Conservation (phyloP, 2,329 filamentous ascomycete genomes). For the Alternaria burnsii region DNA sequence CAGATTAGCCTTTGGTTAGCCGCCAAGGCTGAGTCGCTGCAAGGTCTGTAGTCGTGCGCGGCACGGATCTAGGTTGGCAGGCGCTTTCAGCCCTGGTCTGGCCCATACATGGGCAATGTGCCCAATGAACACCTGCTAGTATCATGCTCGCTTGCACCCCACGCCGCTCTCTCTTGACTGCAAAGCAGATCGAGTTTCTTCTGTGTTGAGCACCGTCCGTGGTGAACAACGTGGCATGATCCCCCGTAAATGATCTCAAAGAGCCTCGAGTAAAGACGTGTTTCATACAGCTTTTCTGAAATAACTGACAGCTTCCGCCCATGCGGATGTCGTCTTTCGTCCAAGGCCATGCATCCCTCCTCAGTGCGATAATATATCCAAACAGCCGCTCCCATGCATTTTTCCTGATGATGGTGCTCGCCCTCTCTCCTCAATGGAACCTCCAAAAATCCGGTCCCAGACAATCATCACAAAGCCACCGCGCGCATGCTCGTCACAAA, state of each 20-base stretch:
- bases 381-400: slow-evolving; percentile 18
- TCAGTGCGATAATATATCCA: slow-evolving; percentile 5
- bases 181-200: not conserved
- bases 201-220: not conserved
- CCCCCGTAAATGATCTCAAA: not conserved
- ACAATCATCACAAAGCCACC: not conserved
- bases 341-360: not conserved
- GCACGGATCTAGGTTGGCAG: not conserved
- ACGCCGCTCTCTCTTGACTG: too few species aligned
- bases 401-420: not conserved
- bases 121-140: not conserved
- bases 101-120: not conserved
- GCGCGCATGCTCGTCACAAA: slow-evolving; percentile 1
- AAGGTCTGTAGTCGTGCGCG: not conserved
- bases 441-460: slow-evolving; percentile 2
- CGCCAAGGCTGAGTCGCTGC: slow-evolving; percentile 12
- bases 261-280: not conserved
- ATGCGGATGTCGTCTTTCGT: not conserved
- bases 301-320: not conserved
- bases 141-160: not conserved
- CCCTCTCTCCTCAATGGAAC: not conserved
- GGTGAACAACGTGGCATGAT: not conserved
- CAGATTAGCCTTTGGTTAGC: not conserved
- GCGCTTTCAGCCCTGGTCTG: not conserved
- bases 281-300: not conserved